Evolutionary conservation across 1,284 basidiomycete species (phyloP), one percentile per base, ranked within the genome.

Genomic region (Cerrena zonata): DNA sequence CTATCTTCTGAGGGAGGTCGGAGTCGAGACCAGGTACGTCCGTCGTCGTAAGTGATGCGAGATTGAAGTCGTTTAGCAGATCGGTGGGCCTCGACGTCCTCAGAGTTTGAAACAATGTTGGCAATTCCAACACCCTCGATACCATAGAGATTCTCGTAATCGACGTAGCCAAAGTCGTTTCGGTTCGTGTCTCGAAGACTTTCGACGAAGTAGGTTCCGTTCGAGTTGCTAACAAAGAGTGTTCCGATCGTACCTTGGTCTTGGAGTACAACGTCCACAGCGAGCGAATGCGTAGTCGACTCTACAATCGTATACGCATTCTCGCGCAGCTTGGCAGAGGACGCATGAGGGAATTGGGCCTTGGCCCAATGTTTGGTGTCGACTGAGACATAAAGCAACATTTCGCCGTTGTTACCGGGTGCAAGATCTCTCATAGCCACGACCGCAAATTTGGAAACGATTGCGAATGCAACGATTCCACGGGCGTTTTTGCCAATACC

Each of bases 241-340:
- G 93, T 95, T 1, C 95, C 95, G 19, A 94, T 83, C 7, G 80
- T 74, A 53, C 79, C 77, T 39, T 74, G 72, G 47, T 91, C 84
- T 49, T 89, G 83, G 3, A 90, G 75, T 49, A 94, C 79, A 46
- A 98, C 94, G 62, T 99, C 96, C 38, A 99, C 91, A 13, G 89
- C 91, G 37, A 99, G 79, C 10, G 92, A 96, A 64, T 97, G 91
- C 0, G 85, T 84, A 2, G 93, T 95, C 13, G 85, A 88, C 67
- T 98, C 94, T 51, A 99, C 89, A 56, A 99, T 86, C 0, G 95
- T 99, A 67, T 99, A 98, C 7, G 90, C 91, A 62, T 93, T 94
- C 68, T 94, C 91, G 5, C 82, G 78, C 2, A 94, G 76, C 39
- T 79, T 77, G 3, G 89, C 86, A 7, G 83, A 85, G 0, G 82